Evolutionary conservation across 306 rosid species (phyloP).

Genomic region (Vicia faba): DNA sequence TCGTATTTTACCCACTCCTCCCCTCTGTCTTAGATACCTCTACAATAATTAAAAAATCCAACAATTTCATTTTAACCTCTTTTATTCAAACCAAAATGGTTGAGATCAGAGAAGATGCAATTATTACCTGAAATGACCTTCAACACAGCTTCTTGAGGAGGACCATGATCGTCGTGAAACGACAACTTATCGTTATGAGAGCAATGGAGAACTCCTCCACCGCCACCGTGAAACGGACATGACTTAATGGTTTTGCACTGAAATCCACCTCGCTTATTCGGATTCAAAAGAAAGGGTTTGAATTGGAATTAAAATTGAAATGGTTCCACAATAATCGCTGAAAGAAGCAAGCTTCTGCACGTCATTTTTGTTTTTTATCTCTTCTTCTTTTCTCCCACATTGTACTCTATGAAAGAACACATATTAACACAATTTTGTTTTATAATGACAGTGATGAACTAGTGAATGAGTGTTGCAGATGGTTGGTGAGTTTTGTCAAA

Average conservation of each 20-base stretch:
- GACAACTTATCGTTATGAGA: slow-evolving; percentile 51
- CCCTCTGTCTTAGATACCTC: slow-evolving; percentile 99
- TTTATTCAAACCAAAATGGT: background rate
- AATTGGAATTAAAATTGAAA: slow-evolving; percentile 68
- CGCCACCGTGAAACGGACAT: slow-evolving; percentile 47
- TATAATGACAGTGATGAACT: too few species aligned
- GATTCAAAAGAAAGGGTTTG: too few species aligned
- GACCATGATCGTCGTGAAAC: slow-evolving; percentile 82
- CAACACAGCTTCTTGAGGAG: slow-evolving; percentile 90
- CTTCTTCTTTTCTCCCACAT: background rate
- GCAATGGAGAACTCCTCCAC: slow-evolving; percentile 49
- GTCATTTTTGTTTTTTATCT: slow-evolving; percentile 50
- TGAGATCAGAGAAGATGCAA: too few species aligned
- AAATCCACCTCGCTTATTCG: slow-evolving; percentile 38
- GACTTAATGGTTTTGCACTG: slow-evolving; percentile 35
- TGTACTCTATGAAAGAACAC: background rate
- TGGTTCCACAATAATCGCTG: slow-evolving; percentile 56
- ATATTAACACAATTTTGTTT: slow-evolving; percentile 30
- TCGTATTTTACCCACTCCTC: slow-evolving; percentile 95
- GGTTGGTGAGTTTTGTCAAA: too few species aligned
- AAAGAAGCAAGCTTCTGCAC: slow-evolving; percentile 62
- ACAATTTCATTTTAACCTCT: slow-evolving; percentile 5
- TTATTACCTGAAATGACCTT: slow-evolving; percentile 93
- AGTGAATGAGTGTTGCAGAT: too few species aligned
- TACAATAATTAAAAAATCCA: slow-evolving; percentile 36